Percentiles rank a stretch among this genome's conserved stretches.
Evolutionary conservation across 768 basidiomycete species (phyloP).

Genomic region (Candolleomyces efflorescens): DNA sequence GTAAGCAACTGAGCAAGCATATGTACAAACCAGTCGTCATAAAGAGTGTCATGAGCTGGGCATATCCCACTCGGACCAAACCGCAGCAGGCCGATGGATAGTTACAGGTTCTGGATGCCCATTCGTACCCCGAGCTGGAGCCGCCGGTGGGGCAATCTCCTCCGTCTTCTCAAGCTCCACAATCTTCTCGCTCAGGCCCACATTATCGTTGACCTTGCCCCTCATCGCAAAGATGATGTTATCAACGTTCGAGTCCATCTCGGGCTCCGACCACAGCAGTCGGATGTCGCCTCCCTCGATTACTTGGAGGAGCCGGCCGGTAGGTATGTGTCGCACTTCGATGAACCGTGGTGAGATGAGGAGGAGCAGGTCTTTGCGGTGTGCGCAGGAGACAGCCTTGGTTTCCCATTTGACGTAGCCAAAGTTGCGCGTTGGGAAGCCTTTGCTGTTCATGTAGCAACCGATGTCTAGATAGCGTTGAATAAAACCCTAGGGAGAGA

Average conservation of each 20-base stretch:
- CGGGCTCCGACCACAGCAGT: constrained; percentile 45
- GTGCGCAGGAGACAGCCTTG: constrained; percentile 56
- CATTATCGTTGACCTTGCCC: constrained; percentile 52
- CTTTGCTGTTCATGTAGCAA: constrained; percentile 71
- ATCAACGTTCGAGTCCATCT: constrained; percentile 17
- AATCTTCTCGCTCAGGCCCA: constrained; percentile 57
- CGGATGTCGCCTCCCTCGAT: constrained; percentile 71
- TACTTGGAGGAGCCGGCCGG: constrained; percentile 76
- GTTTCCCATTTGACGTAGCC: constrained; percentile 79
- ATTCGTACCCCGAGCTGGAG: constrained; percentile 14
- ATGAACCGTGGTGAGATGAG: constrained; percentile 74
- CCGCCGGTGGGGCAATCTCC: no score
- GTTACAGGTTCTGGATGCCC: no score
- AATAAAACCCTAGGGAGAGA: not conserved
- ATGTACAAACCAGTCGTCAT: no score
- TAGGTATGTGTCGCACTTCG: constrained; percentile 63
- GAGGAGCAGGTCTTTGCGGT: constrained; percentile 59
- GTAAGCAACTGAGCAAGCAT: no score
- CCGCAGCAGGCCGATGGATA: constrained; percentile 16
- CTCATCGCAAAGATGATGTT: constrained; percentile 62
- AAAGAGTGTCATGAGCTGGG: not conserved
- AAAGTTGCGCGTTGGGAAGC: constrained; percentile 54
- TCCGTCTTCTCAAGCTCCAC: constrained; percentile 67
- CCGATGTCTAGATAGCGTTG: constrained; percentile 51
- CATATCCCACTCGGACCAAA: constrained; percentile 83